Base-by-base conservation (phyloP, 23 red algal genomes). In the Gracilaria caudata region DNA sequence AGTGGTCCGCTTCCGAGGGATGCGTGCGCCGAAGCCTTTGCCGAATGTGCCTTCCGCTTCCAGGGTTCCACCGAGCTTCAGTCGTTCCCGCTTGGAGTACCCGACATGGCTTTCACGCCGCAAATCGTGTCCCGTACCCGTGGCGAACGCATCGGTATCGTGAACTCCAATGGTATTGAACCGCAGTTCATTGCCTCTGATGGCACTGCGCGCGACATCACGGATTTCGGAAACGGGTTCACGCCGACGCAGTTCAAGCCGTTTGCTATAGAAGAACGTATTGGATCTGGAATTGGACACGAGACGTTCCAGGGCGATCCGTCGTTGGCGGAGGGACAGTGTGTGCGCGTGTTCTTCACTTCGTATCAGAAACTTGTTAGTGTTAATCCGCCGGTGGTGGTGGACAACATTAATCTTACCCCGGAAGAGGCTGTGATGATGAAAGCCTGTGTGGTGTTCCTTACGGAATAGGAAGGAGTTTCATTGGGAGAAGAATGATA, bases 161-260 rank as follows among this genome's bases (percentile, higher is more conserved):
- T 49, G 3, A 75, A 75, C 43, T 49, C 70, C 10, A 75, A 75
- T 36, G 70, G 70, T 26, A 17, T 75, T 4, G 43, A 43, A 24
- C 70, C 70, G 13, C 39, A 75, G 40, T 46, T 75, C 13, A 43
- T 75, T 28, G 11, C 10, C 49, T 12, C 20, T 0, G 12, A 4
- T 8, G 43, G 43, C 4, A 17, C 26, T 29, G 70, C 43, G 10
- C n/a, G 7, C 3, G 21, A 32, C 25, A 49, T 75, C 20, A 75
- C 70, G 1, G 34, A 14, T 9, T 46, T 75, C 21, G 39, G 39
- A 49, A 75, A 75, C 35, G 20, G 70, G 4, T 49, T 75, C 26
- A 75, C 70, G 10, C 70, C 70, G 2, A 75, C 70, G 1, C 70
- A 75, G 70, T 75, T 75, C 43, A 75, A 75, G 40, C 70, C 70